These are phyloP conservation scores for Trichocomaceae sp. DNA, from an alignment of 2,329 filamentous ascomycete species.

Conservation along the genomic window DNA sequence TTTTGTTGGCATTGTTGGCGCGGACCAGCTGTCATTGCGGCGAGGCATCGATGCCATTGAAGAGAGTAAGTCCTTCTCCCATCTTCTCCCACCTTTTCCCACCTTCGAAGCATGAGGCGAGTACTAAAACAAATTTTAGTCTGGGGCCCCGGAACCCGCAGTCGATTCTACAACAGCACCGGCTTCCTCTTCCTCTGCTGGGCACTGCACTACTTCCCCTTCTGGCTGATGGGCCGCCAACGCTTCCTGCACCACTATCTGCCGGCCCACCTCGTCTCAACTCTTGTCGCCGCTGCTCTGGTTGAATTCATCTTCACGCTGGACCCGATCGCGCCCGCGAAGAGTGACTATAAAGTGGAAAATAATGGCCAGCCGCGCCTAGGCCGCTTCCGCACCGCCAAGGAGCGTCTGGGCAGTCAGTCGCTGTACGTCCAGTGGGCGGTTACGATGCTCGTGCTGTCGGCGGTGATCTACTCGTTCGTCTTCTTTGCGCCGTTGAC, in stretches of 20 bases:
- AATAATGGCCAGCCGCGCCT: slow-evolving; percentile 40
- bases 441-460: slow-evolving; percentile 63
- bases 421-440: slow-evolving; percentile 74
- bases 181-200: slow-evolving; percentile 98
- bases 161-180: slow-evolving; percentile 93
- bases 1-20: slow-evolving; percentile 82
- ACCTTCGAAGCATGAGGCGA: slow-evolving; percentile 1
- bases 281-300: slow-evolving; percentile 80
- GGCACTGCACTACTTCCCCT: slow-evolving; percentile 95
- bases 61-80: slow-evolving; percentile 59
- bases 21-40: slow-evolving; percentile 87
- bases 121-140: slow-evolving; percentile 23
- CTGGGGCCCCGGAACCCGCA: slow-evolving; percentile 65
- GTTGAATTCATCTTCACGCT: slow-evolving; percentile 95
- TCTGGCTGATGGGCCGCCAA: slow-evolving; percentile 96
- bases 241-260: slow-evolving; percentile 98
- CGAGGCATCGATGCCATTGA: slow-evolving; percentile 91
- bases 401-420: slow-evolving; percentile 72
- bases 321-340: slow-evolving; percentile 60
- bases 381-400: slow-evolving; percentile 60
- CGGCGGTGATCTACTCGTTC: slow-evolving; percentile 67
- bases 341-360: slow-evolving; percentile 30
- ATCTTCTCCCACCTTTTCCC: slow-evolving; percentile 23
- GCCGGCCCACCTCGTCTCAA: slow-evolving; percentile 85
- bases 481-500: slow-evolving; percentile 92